phyloP scores from a whole-genome alignment of 805 yeast genomes.

The Barnettozyma botsteinii region DNA sequence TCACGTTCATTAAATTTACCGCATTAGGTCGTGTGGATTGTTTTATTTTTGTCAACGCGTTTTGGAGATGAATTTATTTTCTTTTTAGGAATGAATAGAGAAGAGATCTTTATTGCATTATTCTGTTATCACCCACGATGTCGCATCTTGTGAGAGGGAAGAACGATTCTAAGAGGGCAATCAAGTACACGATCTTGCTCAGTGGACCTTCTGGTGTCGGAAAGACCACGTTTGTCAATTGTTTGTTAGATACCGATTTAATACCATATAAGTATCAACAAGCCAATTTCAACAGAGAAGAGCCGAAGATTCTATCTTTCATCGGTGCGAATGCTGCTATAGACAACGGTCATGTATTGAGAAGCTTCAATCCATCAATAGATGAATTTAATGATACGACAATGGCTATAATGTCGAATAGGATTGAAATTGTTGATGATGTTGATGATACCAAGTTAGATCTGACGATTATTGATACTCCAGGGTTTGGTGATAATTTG shows the following conservation, averaged over 20 bases:
- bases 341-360: slow-evolving; percentile 37
- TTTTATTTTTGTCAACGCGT: slow-evolving; percentile 1
- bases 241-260: slow-evolving; percentile 56
- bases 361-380: slow-evolving; percentile 53
- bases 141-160: slow-evolving; percentile 36
- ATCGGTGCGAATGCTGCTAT: slow-evolving; percentile 11
- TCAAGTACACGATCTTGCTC: slow-evolving; percentile 67
- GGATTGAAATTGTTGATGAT: slow-evolving; percentile 49
- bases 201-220: slow-evolving; percentile 76
- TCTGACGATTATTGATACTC: slow-evolving; percentile 65
- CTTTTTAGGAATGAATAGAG: neutral
- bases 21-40: neutral
- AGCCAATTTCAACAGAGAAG: slow-evolving; percentile 24
- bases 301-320: slow-evolving; percentile 21
- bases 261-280: slow-evolving; percentile 54
- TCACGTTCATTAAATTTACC: neutral
- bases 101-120: neutral
- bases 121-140: no score
- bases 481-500: slow-evolving; percentile 70
- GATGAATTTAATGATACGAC: slow-evolving; percentile 64
- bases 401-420: slow-evolving; percentile 63
- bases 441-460: slow-evolving; percentile 53
- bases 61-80: slow-evolving; percentile 1
- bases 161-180: slow-evolving; percentile 67
- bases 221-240: slow-evolving; percentile 68